A percentile compares a stretch with the other conserved stretches of the same genome.
Evolutionary conservation across 495 filamentous ascomycete genomes (phyloP).

Genomic region (Bathelium albidoporum): DNA sequence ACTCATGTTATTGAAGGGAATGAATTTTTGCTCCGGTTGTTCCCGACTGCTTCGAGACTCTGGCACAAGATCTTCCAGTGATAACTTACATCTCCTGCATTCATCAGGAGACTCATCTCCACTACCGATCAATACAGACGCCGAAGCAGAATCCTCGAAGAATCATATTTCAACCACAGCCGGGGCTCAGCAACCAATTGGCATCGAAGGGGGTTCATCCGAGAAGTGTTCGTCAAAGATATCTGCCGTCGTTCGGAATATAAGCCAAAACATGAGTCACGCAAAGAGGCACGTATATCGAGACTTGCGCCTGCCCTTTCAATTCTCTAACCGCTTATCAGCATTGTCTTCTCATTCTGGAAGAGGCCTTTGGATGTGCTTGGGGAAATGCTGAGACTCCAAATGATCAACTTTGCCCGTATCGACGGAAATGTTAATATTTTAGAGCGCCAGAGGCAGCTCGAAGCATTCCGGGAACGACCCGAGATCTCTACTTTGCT

Average conservation of each 20-base stretch:
- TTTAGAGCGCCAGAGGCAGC: background rate
- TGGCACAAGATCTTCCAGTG: background rate
- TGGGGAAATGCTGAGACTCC: background rate
- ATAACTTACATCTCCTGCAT: background rate
- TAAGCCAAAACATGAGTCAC: background rate
- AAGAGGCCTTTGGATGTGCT: background rate
- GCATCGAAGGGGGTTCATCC: background rate
- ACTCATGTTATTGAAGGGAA: background rate
- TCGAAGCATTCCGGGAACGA: slow-evolving; percentile 1
- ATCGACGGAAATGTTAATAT: background rate
- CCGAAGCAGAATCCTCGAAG: background rate
- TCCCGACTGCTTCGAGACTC: background rate
- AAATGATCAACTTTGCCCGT: background rate
- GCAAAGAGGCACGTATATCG: background rate
- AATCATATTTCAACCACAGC: background rate
- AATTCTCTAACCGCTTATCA: background rate
- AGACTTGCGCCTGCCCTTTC: background rate
- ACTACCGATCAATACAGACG: background rate
- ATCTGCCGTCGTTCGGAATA: background rate
- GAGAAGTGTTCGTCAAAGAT: slow-evolving; percentile 2
- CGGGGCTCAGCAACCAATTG: background rate
- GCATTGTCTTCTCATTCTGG: background rate
- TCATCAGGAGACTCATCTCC: background rate
- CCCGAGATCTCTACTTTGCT: background rate
- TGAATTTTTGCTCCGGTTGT: background rate